Evolutionary conservation across 2,329 filamentous ascomycete species (phyloP).

Genomic region (Tolypocladium sp.): DNA sequence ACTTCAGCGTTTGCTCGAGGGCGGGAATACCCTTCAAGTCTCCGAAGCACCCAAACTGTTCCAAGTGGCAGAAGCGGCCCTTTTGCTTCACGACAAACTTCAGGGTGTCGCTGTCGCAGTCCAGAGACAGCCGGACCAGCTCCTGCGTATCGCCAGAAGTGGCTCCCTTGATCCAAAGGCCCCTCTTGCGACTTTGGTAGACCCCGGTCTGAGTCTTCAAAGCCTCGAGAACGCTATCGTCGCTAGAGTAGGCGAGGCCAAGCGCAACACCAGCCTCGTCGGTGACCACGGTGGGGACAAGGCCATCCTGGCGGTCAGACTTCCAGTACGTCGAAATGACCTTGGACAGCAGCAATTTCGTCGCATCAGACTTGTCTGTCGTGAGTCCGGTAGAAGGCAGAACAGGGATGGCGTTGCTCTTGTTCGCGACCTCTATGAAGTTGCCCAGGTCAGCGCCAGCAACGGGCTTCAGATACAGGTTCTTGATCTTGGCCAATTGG

Average conservation of each 20-base stretch:
- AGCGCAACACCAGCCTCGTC: slow-evolving; percentile 79
- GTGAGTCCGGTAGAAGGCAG: slow-evolving; percentile 64
- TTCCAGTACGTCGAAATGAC: slow-evolving; percentile 68
- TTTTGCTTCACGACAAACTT: slow-evolving; percentile 85
- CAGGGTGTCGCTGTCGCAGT: slow-evolving; percentile 90
- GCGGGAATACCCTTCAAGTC: slow-evolving; percentile 71
- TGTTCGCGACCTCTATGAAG: slow-evolving; percentile 38
- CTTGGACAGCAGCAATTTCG: slow-evolving; percentile 50
- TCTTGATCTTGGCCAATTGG: slow-evolving; percentile 35
- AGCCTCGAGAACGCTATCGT: slow-evolving; percentile 81
- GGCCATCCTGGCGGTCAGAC: slow-evolving; percentile 72
- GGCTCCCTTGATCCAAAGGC: slow-evolving; percentile 93
- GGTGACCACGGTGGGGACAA: slow-evolving; percentile 84
- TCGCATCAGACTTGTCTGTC: slow-evolving; percentile 51
- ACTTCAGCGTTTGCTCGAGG: slow-evolving; percentile 78
- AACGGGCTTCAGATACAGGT: slow-evolving; percentile 41
- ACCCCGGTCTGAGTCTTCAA: slow-evolving; percentile 71
- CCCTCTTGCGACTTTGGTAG: slow-evolving; percentile 92
- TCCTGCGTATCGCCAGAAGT: slow-evolving; percentile 92
- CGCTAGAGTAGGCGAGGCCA: slow-evolving; percentile 89
- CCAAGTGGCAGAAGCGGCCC: slow-evolving; percentile 89
- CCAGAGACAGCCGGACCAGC: slow-evolving; percentile 71
- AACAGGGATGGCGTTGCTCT: slow-evolving; percentile 57
- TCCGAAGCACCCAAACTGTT: slow-evolving; percentile 88
- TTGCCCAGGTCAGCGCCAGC: slow-evolving; percentile 34